Conservation (phyloP, 495 filamentous ascomycete species). For the Daldinia loculata region DNA sequence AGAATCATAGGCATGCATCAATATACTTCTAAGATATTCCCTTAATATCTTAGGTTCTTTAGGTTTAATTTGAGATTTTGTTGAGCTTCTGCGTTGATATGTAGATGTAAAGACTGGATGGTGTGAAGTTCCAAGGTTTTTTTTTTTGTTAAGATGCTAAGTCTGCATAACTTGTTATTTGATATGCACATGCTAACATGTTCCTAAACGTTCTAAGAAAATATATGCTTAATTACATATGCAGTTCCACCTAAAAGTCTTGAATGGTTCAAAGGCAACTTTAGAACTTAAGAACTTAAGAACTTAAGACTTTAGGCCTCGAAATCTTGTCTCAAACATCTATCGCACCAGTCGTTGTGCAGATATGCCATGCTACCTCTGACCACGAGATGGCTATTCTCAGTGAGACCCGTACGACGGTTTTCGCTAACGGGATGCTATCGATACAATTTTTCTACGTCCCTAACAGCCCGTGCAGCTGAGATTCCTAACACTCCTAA, state of each 20-base stretch:
- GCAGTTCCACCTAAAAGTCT: conserved; percentile 34
- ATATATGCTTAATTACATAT: conserved; percentile 14
- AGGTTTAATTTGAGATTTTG: neutral
- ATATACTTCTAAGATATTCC: too few species aligned
- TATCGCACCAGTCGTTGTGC: conserved; percentile 8
- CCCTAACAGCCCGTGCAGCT: conserved; percentile 47
- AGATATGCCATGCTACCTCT: conserved; percentile 42
- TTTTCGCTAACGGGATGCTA: conserved; percentile 8
- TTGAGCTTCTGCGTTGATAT: neutral
- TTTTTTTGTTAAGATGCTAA: neutral
- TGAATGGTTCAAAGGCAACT: conserved; percentile 8
- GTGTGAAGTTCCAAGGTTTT: neutral
- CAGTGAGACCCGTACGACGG: conserved; percentile 9
- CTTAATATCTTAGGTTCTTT: neutral
- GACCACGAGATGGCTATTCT: conserved; percentile 34
- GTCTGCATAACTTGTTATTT: neutral
- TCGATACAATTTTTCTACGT: conserved; percentile 17
- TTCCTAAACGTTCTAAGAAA: neutral
- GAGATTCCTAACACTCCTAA: neutral
- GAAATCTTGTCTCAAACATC: conserved; percentile 12
- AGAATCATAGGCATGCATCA: neutral
- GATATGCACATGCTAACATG: neutral
- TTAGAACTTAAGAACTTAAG: neutral
- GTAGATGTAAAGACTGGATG: neutral
- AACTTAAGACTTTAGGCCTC: conserved; percentile 16